These are phyloP conservation scores for Russula foetens DNA, from an alignment of 768 basidiomycete species.

Conservation along the genomic window DNA sequence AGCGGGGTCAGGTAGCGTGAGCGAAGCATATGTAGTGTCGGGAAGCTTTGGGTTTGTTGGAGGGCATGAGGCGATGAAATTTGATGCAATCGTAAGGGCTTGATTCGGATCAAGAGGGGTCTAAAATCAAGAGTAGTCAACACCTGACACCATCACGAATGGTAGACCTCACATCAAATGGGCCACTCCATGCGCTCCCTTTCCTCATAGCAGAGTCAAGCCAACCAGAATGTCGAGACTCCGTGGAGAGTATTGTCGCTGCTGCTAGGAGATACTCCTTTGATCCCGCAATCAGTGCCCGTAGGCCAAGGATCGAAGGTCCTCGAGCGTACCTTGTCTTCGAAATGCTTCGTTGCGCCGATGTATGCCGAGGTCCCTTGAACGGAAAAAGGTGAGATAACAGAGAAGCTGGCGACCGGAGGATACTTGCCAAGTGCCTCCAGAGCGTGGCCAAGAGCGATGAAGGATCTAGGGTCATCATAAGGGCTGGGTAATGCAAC, in stretches of 20 bases:
- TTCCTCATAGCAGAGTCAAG: conserved; percentile 42
- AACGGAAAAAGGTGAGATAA: background rate
- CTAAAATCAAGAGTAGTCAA: conserved; percentile 27
- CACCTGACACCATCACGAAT: conserved; percentile 25
- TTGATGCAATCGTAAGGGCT: conserved; percentile 32
- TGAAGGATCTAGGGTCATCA: conserved; percentile 39
- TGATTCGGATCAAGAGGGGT: conserved; percentile 35
- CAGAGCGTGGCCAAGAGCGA: conserved; percentile 40
- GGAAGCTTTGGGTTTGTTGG: conserved; percentile 40
- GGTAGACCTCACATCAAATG: conserved; percentile 37
- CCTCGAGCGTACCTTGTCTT: conserved; percentile 31
- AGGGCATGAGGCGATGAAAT: conserved; percentile 49
- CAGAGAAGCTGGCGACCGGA: background rate
- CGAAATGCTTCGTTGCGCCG: conserved; percentile 43
- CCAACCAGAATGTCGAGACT: conserved; percentile 61
- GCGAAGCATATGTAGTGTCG: conserved; percentile 44
- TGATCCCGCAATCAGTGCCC: background rate
- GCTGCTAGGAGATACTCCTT: conserved; percentile 43
- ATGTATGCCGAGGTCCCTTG: conserved; percentile 41
- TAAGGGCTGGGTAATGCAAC: conserved; percentile 30
- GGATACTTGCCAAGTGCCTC: conserved; percentile 39
- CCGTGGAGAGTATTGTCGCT: conserved; percentile 48
- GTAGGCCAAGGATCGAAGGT: conserved; percentile 22
- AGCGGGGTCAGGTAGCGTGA: conserved; percentile 27
- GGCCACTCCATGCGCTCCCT: conserved; percentile 45